Base-by-base conservation (phyloP, 2,329 filamentous ascomycete genomes). In the Pyrenophora graminea region DNA sequence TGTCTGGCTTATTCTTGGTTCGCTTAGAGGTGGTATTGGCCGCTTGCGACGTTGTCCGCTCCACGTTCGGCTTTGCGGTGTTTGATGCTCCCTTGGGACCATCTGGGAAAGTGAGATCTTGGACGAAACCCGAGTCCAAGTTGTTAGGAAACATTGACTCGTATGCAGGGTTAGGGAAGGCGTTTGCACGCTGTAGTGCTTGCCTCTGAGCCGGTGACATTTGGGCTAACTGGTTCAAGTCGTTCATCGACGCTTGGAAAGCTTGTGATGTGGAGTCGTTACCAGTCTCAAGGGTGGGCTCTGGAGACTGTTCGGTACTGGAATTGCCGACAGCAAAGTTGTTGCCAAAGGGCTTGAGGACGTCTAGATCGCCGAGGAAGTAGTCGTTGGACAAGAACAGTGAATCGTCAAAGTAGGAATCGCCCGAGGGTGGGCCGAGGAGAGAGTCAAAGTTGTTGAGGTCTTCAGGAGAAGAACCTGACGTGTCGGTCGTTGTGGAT, bases 301-400 rank as follows among this genome's bases (percentile, higher is more conserved):
- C 72, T 43, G 72, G 72, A 31, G 72, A 74, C 21, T 70, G 73
- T 41, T 74, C 72, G 34, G 70, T 63, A 8, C 69, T 73, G 19
- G 69, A 70, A 25, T 61, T 63, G 42, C 62, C 68, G 25, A 59
- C 69, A 47, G 58, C 67, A 23, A 66, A 53, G 25, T 58, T 62
- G 52, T 68, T 66, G 46, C 64, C 66, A 51, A 72, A 68, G 33
- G 71, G 71, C 45, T 71, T 69, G 23, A 74, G 65, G 48, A 73
- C 66, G 48, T 73, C 72, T 8, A 73, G 59, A 42, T 74, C 72
- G 64, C 69, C 68, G 45, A 74, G 67, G 54, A 73, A 72, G 63
- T 74, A 73, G 58, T 74, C 69, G 66, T 70, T 72, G 32, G 69
- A 60, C 46, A 62, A 55, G 58, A 74, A 73, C 44, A 73, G 49